Conservation (phyloP, 768 basidiomycete species). For the Mycena epipterygia region DNA sequence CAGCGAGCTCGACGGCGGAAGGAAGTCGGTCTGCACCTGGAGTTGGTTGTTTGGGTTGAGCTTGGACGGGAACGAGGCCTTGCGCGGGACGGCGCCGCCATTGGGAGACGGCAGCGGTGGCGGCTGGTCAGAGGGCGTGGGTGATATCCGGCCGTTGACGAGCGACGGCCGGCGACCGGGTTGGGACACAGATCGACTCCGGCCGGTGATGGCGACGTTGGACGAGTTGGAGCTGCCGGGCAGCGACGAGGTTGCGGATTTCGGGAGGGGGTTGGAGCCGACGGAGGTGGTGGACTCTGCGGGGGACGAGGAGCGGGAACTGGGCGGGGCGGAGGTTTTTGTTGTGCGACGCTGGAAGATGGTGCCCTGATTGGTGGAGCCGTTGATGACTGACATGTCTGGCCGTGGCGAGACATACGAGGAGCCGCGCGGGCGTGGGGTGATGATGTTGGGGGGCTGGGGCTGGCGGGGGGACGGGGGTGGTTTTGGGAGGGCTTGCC, state of each 20-base stretch:
- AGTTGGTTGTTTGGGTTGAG: constrained; percentile 64
- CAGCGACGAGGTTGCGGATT: constrained; percentile 51
- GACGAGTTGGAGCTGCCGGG: not conserved
- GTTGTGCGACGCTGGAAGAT: constrained; percentile 78
- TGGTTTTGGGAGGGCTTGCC: constrained; percentile 52
- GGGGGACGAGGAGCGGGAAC: constrained; percentile 65
- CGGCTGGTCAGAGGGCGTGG: constrained; percentile 61
- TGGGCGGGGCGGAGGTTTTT: constrained; percentile 76
- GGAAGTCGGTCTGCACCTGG: constrained; percentile 65
- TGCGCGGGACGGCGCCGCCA: constrained; percentile 59
- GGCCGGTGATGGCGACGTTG: constrained; percentile 51
- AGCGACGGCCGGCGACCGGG: constrained; percentile 79
- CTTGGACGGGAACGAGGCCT: constrained; percentile 74
- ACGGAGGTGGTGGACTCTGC: constrained; percentile 61
- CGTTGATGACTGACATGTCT: constrained; percentile 65
- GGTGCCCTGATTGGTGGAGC: constrained; percentile 71
- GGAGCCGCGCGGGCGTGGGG: constrained; percentile 69
- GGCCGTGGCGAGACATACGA: constrained; percentile 60
- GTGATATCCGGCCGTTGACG: constrained; percentile 65
- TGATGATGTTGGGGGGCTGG: constrained; percentile 53
- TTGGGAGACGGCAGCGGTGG: constrained; percentile 67
- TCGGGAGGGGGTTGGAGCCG: constrained; percentile 53
- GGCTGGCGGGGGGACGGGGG: constrained; percentile 70
- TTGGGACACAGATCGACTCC: constrained; percentile 82
- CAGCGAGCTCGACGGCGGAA: constrained; percentile 56